Conservation (phyloP, 495 filamentous ascomycete species). For the Hypoxylon cercidicola region DNA sequence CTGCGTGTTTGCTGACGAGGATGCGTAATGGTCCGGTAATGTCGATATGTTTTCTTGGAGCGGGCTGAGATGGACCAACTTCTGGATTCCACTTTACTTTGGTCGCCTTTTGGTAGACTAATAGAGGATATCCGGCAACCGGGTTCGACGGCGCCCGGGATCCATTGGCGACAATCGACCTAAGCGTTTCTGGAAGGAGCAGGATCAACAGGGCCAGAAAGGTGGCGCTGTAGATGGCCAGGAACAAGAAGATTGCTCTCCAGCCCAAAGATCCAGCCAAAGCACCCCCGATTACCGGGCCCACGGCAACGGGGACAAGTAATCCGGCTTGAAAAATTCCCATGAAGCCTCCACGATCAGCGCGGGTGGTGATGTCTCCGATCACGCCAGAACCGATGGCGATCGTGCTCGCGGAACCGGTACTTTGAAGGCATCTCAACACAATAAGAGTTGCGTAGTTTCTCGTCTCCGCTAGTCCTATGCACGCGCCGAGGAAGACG, state of each 20-base stretch:
- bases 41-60: constrained; percentile 49
- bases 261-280: constrained; percentile 64
- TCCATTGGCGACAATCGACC: constrained; percentile 65
- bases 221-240: constrained; percentile 59
- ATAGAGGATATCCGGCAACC: constrained; percentile 50
- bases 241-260: constrained; percentile 68
- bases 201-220: constrained; percentile 56
- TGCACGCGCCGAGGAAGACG: constrained; percentile 59
- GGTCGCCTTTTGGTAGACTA: constrained; percentile 47
- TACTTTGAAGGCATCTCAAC: constrained; percentile 61
- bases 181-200: constrained; percentile 64
- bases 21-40: constrained; percentile 58
- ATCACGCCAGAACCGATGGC: constrained; percentile 67
- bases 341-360: constrained; percentile 65
- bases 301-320: constrained; percentile 60
- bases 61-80: constrained; percentile 23
- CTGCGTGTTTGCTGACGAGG: constrained; percentile 53
- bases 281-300: constrained; percentile 66
- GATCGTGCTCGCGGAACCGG: constrained; percentile 63
- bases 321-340: constrained; percentile 63
- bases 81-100: constrained; percentile 34
- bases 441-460: constrained; percentile 60
- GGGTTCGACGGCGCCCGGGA: constrained; percentile 41
- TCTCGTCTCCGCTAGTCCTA: constrained; percentile 58
- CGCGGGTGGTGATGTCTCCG: constrained; percentile 63